Conservation (phyloP, 2,329 filamentous ascomycete species). For the Pezizomycotina sp. region DNA sequence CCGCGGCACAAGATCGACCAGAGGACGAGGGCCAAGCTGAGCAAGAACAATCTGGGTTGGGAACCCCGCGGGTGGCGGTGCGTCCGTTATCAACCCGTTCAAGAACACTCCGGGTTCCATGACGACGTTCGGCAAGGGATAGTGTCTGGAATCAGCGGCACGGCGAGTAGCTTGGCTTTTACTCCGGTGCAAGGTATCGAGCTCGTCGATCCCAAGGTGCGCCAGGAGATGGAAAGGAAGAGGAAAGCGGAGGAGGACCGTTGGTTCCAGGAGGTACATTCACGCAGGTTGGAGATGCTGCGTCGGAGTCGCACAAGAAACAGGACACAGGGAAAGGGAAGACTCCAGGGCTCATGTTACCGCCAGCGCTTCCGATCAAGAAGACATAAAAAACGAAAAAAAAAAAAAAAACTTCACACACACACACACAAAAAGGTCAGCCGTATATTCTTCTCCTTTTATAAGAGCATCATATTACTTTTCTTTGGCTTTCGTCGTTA, state of each 20-base stretch:
- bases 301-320: slow-evolving; percentile 63
- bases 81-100: slow-evolving; percentile 53
- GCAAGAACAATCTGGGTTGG: slow-evolving; percentile 93
- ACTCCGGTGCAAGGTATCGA: slow-evolving; percentile 90
- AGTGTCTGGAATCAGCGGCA: slow-evolving; percentile 51
- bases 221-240: slow-evolving; percentile 76
- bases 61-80: slow-evolving; percentile 50
- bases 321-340: slow-evolving; percentile 47
- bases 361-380: slow-evolving; percentile 23
- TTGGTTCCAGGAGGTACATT: slow-evolving; percentile 97
- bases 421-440: no score
- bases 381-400: slow-evolving; percentile 9
- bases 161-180: slow-evolving; percentile 75
- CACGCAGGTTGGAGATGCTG: slow-evolving; percentile 55
- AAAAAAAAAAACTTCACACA: slow-evolving; percentile 4
- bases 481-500: slow-evolving; percentile 20
- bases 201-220: slow-evolving; percentile 81
- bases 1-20: slow-evolving; percentile 74
- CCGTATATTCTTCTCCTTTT: no score
- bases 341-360: slow-evolving; percentile 26
- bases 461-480: no score
- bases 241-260: slow-evolving; percentile 84
- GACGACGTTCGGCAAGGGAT: slow-evolving; percentile 52
- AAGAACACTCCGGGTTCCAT: slow-evolving; percentile 41
- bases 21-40: slow-evolving; percentile 79